Base-by-base conservation (phyloP, 2,329 filamentous ascomycete species). In the Fusarium nygamai region DNA sequence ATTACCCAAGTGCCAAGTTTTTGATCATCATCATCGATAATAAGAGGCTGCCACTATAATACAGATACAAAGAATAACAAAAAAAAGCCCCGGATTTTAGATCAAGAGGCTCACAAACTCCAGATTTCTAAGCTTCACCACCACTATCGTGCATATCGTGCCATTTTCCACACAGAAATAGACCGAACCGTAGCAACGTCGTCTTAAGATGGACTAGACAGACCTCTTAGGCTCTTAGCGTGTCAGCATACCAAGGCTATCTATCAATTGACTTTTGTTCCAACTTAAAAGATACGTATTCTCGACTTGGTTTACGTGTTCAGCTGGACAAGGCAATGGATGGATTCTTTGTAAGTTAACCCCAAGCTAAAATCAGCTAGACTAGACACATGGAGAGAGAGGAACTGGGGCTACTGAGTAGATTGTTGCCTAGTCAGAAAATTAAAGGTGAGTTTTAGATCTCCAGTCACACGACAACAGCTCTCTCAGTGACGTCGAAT, bases 1-100 rank as follows among this genome's bases (percentile, higher is more conserved):
- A 72, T 65, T 65, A 20, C 56, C 20, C 46, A 67, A 16, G 56
- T 64, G 61, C 71, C 71, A 73, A 73, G 60, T 44, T 61, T 66
- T 57, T 44, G 19, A 58, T 62, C 50, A n/a, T 36, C 50, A 44
- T 24, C 38, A 31, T 46, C 5, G 22, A 34, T 46, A 69, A 54
- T 69, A 59, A 48, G 24, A 69, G 51, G 65, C 41, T 62, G 43
- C 46, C 24, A 12, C n/a, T 70, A 56, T 54, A 65, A 36, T 53
- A 33, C 46, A 51, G n/a, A 46, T 22, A 22, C 47, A 29, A 6
- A 46, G 7, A 46, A 12, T 3, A 16, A 17, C 3, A 29, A 33
- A 12, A 9, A 24, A 14, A 47, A 47, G 71, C 57, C 65, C 70
- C 61, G 58, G 70, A 62, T 71, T 58, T 44, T 34, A 50, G 43